phyloP scores from a whole-genome alignment of 805 yeast genomes.

The Wickerhamiella parazyma region DNA sequence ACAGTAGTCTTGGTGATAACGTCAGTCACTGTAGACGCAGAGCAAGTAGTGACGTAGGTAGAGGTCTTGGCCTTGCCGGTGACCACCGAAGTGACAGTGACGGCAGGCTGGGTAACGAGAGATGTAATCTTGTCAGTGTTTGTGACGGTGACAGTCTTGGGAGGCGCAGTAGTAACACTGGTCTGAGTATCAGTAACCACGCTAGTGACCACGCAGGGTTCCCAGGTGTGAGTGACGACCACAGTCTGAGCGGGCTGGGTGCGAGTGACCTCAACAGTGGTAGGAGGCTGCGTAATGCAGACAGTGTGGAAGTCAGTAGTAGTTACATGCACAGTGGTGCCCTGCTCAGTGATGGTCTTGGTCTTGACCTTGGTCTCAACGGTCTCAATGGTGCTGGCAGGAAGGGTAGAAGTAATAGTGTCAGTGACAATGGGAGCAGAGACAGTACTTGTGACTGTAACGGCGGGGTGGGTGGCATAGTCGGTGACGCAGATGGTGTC shows the following conservation, averaged over 20 bases:
- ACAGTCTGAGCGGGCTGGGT: slow-evolving; percentile 1
- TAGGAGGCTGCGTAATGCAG: neutral
- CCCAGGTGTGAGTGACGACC: slow-evolving; percentile 2
- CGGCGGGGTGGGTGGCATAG: neutral
- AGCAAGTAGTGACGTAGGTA: neutral
- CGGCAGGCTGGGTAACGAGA: slow-evolving; percentile 1
- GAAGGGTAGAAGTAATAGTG: neutral
- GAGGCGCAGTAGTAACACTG: neutral
- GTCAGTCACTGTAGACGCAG: neutral
- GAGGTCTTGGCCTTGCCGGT: neutral
- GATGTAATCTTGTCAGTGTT: slow-evolving; percentile 1
- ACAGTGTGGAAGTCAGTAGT: neutral
- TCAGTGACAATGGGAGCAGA: neutral
- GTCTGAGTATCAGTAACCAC: neutral
- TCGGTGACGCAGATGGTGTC: neutral
- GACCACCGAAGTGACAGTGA: neutral
- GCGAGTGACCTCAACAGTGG: slow-evolving; percentile 4
- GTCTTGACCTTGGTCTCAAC: neutral
- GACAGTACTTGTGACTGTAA: neutral
- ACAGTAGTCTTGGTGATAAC: neutral
- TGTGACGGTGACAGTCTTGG: neutral
- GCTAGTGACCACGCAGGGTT: neutral
- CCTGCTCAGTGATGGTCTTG: neutral
- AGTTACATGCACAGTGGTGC: slow-evolving; percentile 1
- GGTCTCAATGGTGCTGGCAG: neutral